Conservation (phyloP, 768 basidiomycete species). For the Auriscalpium microsporum region DNA sequence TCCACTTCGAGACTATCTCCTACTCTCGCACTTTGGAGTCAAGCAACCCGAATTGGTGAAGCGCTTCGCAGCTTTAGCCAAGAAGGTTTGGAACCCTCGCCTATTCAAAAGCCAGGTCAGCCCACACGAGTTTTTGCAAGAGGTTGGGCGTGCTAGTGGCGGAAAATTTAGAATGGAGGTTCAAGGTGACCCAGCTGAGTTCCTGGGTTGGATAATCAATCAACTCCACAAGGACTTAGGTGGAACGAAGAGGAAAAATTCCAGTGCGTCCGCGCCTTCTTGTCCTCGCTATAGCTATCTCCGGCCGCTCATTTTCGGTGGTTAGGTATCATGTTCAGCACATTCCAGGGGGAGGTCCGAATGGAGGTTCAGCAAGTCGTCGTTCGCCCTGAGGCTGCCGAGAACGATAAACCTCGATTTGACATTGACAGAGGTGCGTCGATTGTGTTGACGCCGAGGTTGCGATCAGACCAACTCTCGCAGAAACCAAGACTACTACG, state of each 20-base stretch:
- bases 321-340: conserved; percentile 81
- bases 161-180: conserved; percentile 90
- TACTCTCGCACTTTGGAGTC: conserved; percentile 63
- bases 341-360: conserved; percentile 90
- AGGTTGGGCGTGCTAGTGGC: conserved; percentile 81
- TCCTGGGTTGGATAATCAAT: conserved; percentile 92
- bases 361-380: conserved; percentile 92
- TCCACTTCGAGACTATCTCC: conserved; percentile 80
- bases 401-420: conserved; percentile 79
- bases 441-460: not conserved
- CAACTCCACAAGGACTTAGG: conserved; percentile 87
- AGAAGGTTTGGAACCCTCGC: conserved; percentile 93
- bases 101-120: conserved; percentile 97
- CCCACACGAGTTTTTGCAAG: conserved; percentile 98
- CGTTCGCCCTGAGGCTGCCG: conserved; percentile 67
- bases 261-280: conserved; percentile 49
- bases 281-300: conserved; percentile 12
- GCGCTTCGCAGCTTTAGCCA: conserved; percentile 79
- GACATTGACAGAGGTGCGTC: conserved; percentile 85
- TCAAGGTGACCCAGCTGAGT: conserved; percentile 95
- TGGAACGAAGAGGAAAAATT: conserved; percentile 86
- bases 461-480: not conserved
- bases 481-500: conserved; percentile 76
- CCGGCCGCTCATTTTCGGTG: conserved; percentile 9
- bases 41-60: conserved; percentile 83